Evolutionary conservation across 148 eudicot species (phyloP).

Genomic region (Vaccinium vitisidaea): DNA sequence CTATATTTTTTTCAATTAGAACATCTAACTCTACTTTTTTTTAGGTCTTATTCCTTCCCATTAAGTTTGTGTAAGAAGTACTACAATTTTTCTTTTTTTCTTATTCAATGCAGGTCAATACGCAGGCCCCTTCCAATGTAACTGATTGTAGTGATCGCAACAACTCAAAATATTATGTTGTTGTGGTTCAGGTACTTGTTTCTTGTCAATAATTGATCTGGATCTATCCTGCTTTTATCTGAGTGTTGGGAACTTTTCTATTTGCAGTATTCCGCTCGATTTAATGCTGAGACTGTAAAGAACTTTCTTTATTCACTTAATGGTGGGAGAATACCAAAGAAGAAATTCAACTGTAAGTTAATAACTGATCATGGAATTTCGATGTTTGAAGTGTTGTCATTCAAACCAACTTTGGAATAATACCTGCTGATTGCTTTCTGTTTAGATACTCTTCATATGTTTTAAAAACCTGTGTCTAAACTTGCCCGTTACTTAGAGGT

Average conservation of each 20-base stretch:
- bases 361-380: neutral
- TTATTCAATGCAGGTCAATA: slow-evolving; percentile 62
- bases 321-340: slow-evolving; percentile 80
- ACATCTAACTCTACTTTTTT: neutral
- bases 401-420: neutral
- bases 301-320: slow-evolving; percentile 78
- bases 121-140: slow-evolving; percentile 78
- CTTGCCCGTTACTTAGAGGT: neutral
- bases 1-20: neutral
- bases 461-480: neutral
- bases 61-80: neutral
- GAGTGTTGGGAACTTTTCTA: neutral
- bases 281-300: slow-evolving; percentile 91
- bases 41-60: neutral
- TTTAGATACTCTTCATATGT: neutral
- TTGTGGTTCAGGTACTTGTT: slow-evolving; percentile 79
- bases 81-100: neutral
- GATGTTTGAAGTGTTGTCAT: neutral
- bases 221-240: slow-evolving; percentile 3
- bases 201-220: slow-evolving; percentile 2
- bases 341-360: slow-evolving; percentile 90
- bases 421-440: neutral
- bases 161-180: slow-evolving; percentile 91
- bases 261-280: slow-evolving; percentile 86
- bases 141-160: slow-evolving; percentile 75